Evolutionary conservation across 352 stramenopile genomes (phyloP), one percentile per base, ranked within the genome.

Genomic region (Pythium utonaiense): DNA sequence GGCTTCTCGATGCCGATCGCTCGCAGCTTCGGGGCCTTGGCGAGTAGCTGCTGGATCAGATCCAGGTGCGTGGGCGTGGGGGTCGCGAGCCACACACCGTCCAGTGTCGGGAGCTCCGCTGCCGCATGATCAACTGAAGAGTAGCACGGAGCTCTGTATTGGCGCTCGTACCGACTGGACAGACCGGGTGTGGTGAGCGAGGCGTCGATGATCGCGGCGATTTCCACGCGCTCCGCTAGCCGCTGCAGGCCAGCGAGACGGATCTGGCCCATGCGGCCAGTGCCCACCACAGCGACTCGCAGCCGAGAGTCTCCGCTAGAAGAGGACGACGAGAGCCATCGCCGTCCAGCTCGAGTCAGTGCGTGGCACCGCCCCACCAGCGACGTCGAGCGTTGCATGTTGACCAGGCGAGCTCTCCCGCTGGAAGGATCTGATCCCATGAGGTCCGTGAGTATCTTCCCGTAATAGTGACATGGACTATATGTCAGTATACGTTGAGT

Each of bases 1-100:
- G 83, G 83, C 38, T 93, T 93, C 59, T 93, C 83, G 54, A 90
- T 85, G 21, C 78, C 83, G 33, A 93, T 88, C 2, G 78, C 73
- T 3, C 49, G 30, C 2, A 71, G 47, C 30, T 74, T 75, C 2
- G 30, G 30, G 10, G 34, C 34, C 45, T 60, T 19, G 72, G 45
- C 19, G 6, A 65, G 25, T 7, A 54, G 40, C 44, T 77, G 65
- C 22, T 62, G 66, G 49, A 90, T 75, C 19, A 89, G 59, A 28
- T 77, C 28, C 19, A 87, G 64, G 61, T 93, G 83, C 31, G 83
- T 84, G 1, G 79, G 80, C 21, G 83, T 93, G 1, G 83, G 83
- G 9, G 83, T 91, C 14, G 83, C 80, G 60, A 93, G 73, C 83
- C 83, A 93, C 60, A 91, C 69, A 16, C 78, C 80, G 59, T 86